A percentile compares a stretch with the other conserved stretches of the same genome.
phyloP scores from a whole-genome alignment of 2,329 filamentous ascomycete genomes.

The Ophiostoma ips region DNA sequence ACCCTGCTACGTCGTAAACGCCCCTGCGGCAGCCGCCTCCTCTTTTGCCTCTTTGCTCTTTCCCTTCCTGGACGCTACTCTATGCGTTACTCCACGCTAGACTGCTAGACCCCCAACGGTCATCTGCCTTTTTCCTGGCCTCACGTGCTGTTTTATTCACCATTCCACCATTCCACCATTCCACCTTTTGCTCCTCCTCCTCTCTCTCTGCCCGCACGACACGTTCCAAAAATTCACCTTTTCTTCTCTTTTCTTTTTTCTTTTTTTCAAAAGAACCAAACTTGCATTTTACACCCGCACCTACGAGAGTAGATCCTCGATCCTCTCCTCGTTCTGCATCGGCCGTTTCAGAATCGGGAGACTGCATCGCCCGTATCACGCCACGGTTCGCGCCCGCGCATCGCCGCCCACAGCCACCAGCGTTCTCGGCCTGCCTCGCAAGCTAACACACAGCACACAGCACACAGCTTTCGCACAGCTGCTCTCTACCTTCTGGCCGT shows the following conservation, averaged over 20 bases:
- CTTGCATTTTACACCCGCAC: background rate
- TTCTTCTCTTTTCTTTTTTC: background rate
- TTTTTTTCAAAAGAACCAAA: background rate
- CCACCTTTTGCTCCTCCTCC: background rate
- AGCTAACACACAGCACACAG: too few species aligned
- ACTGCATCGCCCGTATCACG: slow-evolving; percentile 4
- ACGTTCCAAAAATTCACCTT: background rate
- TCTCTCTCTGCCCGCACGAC: background rate
- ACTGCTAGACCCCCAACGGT: background rate
- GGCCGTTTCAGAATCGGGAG: slow-evolving; percentile 6
- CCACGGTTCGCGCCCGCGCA: slow-evolving; percentile 1
- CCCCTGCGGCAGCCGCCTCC: too few species aligned
- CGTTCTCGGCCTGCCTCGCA: background rate
- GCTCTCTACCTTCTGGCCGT: background rate
- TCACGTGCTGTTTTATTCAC: background rate
- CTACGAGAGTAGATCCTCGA: background rate
- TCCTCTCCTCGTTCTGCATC: background rate
- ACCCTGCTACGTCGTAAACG: too few species aligned
- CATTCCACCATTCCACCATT: background rate
- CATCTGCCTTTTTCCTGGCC: background rate
- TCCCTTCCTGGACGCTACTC: background rate
- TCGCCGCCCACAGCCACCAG: background rate
- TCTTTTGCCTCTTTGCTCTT: background rate
- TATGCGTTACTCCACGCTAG: background rate
- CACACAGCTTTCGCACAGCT: background rate